phyloP scores from a whole-genome alignment of 371 early-diverging fungal genomes.

The Rhizopus sp. region DNA sequence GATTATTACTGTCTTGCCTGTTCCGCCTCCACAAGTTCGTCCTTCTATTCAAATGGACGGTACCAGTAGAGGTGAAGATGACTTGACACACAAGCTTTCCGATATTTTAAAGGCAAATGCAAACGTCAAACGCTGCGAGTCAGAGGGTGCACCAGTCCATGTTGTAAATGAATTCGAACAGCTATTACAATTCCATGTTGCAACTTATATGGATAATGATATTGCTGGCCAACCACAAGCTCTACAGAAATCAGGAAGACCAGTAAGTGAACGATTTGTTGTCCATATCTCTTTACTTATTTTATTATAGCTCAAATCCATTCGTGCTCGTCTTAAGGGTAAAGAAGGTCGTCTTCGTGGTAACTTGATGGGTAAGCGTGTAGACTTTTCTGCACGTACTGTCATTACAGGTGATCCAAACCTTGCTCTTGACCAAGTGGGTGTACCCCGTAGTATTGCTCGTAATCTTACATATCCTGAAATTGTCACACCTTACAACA shows the following conservation, averaged over 20 bases:
- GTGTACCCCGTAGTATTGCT: slow-evolving; percentile 98
- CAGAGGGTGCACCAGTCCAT: slow-evolving; percentile 97
- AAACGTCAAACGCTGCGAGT: slow-evolving; percentile 84
- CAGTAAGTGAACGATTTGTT: slow-evolving; percentile 56
- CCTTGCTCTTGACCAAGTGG: slow-evolving; percentile 97
- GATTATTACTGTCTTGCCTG: slow-evolving; percentile 94
- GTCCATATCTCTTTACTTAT: slow-evolving; percentile 3
- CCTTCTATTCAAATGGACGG: slow-evolving; percentile 99
- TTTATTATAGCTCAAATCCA: slow-evolving; percentile 80
- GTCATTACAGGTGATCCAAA: slow-evolving; percentile 99
- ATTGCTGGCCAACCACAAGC: slow-evolving; percentile 97
- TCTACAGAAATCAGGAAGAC: slow-evolving; percentile 96
- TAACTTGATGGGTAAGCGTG: slow-evolving; percentile 99
- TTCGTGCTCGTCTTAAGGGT: slow-evolving; percentile 98
- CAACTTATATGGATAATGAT: slow-evolving; percentile 99
- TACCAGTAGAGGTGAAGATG: slow-evolving; percentile 94
- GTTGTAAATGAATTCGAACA: slow-evolving; percentile 95
- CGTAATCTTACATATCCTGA: slow-evolving; percentile 99
- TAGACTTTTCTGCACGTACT: slow-evolving; percentile 99
- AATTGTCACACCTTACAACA: slow-evolving; percentile 98
- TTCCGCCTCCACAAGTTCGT: slow-evolving; percentile 98
- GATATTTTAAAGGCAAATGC: slow-evolving; percentile 98
- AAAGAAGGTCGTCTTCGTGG: slow-evolving; percentile 99
- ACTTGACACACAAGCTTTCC: slow-evolving; percentile 96
- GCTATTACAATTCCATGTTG: slow-evolving; percentile 94